Evolutionary conservation across 371 early-diverging fungal genomes (phyloP).

Genomic region (Batrachochytrium dendrobatidis): DNA sequence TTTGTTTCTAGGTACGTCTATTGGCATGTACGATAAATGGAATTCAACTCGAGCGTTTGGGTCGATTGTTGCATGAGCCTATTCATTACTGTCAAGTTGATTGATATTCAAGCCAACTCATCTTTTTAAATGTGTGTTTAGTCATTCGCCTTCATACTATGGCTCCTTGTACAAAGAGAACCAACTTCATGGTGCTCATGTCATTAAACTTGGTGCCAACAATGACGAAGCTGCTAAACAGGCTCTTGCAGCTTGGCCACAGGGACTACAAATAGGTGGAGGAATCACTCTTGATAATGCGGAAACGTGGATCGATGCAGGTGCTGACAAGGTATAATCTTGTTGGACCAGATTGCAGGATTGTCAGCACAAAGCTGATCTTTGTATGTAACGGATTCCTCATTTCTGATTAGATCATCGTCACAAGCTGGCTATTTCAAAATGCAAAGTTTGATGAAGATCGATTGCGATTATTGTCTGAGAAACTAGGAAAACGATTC

Average conservation of each 20-base stretch:
- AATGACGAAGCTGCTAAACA: constrained; percentile 82
- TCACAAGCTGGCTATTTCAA: constrained; percentile 91
- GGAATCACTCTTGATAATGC: constrained; percentile 87
- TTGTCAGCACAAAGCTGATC: not conserved
- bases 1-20: constrained; percentile 71
- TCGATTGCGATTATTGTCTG: constrained; percentile 54
- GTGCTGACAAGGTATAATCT: constrained; percentile 66
- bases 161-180: constrained; percentile 69
- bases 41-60: too few relatives aligned
- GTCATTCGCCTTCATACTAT: constrained; percentile 69
- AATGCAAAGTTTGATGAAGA: constrained; percentile 60
- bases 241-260: constrained; percentile 80
- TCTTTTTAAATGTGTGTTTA: too few relatives aligned
- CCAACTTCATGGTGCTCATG: constrained; percentile 77
- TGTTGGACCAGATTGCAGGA: not conserved
- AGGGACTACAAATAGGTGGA: constrained; percentile 88
- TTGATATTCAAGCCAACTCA: too few relatives aligned
- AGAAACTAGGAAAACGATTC: constrained; percentile 64
- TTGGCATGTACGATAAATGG: constrained; percentile 4
- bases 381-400: not conserved
- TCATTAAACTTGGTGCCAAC: constrained; percentile 86
- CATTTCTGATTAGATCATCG: constrained; percentile 60
- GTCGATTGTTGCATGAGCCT: too few relatives aligned
- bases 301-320: constrained; percentile 71
- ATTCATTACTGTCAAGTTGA: too few relatives aligned